Evolutionary conservation across 768 basidiomycete genomes (phyloP).

Genomic region (Myochromella boudieri): DNA sequence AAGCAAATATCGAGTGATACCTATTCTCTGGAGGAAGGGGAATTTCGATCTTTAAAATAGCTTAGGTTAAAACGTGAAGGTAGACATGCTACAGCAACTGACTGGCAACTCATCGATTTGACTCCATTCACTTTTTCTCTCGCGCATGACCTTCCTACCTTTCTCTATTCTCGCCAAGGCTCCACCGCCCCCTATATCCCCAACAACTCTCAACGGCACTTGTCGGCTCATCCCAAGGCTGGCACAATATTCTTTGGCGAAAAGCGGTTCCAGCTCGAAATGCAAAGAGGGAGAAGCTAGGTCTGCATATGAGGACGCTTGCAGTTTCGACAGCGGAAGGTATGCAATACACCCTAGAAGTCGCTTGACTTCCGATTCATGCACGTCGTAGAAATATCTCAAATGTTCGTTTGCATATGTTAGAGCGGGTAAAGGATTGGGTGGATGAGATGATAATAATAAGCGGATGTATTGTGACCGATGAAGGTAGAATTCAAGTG

Average conservation of each 20-base stretch:
- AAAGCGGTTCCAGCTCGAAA: slow-evolving; percentile 76
- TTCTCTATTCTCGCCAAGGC: slow-evolving; percentile 93
- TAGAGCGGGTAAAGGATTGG: slow-evolving; percentile 59
- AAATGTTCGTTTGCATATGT: slow-evolving; percentile 73
- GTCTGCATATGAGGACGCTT: slow-evolving; percentile 72
- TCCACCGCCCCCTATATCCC: slow-evolving; percentile 91
- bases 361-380: slow-evolving; percentile 64
- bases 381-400: slow-evolving; percentile 59
- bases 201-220: slow-evolving; percentile 83
- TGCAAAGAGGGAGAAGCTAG: slow-evolving; percentile 72
- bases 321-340: slow-evolving; percentile 66
- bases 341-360: slow-evolving; percentile 71
- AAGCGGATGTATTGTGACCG: slow-evolving; percentile 87
- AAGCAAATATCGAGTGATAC: slow-evolving; percentile 97
- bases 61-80: slow-evolving; percentile 1
- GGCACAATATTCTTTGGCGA: slow-evolving; percentile 88
- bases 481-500: slow-evolving; percentile 88
- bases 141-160: slow-evolving; percentile 89
- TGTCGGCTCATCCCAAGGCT: slow-evolving; percentile 87
- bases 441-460: slow-evolving; percentile 61
- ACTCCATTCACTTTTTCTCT: slow-evolving; percentile 91
- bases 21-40: slow-evolving; percentile 82
- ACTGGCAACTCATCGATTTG: slow-evolving; percentile 90
- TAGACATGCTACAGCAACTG: slow-evolving; percentile 12
- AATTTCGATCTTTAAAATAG: slow-evolving; percentile 78